Evolutionary conservation across 768 basidiomycete species (phyloP).

Genomic region (Vishniacozyma victoriae): DNA sequence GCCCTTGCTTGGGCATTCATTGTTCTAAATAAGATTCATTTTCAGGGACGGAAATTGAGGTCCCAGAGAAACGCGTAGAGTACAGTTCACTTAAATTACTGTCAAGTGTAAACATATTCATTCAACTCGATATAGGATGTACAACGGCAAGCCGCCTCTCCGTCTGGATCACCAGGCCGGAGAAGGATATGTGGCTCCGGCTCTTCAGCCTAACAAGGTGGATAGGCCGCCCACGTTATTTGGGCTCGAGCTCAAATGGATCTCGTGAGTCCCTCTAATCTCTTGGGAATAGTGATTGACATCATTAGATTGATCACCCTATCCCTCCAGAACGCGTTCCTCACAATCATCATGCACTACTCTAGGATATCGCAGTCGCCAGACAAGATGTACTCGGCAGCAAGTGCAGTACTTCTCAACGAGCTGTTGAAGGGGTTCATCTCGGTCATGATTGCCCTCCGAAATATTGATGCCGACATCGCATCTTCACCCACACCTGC

Average conservation of each 20-base stretch:
- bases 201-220: slow-evolving; percentile 1
- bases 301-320: slow-evolving; percentile 50
- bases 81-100: too few species aligned
- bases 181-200: not conserved
- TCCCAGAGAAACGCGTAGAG: too few species aligned
- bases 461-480: slow-evolving; percentile 53
- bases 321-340: slow-evolving; percentile 81
- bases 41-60: too few species aligned
- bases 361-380: slow-evolving; percentile 76
- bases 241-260: slow-evolving; percentile 46
- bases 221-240: slow-evolving; percentile 28
- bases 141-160: too few species aligned
- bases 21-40: too few species aligned
- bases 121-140: too few species aligned
- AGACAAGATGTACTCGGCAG: slow-evolving; percentile 78
- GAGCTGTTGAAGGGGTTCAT: slow-evolving; percentile 88
- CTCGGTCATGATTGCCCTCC: slow-evolving; percentile 74
- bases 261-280: slow-evolving; percentile 38
- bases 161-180: too few species aligned
- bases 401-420: slow-evolving; percentile 85
- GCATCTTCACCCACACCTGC: slow-evolving; percentile 12
- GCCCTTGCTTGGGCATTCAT: too few species aligned
- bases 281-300: not conserved
- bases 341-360: slow-evolving; percentile 95
- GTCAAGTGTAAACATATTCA: too few species aligned